These are phyloP conservation scores for Exophiala viscosa DNA, from an alignment of 2,329 filamentous ascomycete genomes.

Conservation along the genomic window DNA sequence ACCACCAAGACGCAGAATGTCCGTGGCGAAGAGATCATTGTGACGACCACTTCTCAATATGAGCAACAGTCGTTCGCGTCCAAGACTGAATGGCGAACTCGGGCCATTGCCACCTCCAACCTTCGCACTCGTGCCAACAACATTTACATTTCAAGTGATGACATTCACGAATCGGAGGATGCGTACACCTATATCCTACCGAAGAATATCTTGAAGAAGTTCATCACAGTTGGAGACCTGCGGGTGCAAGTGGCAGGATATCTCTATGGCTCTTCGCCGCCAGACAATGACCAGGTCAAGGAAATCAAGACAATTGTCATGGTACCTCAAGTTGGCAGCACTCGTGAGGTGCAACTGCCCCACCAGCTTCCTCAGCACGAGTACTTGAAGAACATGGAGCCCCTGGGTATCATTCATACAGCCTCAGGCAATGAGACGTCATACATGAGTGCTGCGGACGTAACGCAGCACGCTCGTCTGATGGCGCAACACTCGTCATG, in stretches of 20 bases:
- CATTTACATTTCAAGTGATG: conserved; percentile 96
- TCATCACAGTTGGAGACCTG: conserved; percentile 95
- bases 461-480: conserved; percentile 87
- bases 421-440: conserved; percentile 89
- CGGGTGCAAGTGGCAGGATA: conserved; percentile 96
- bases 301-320: conserved; percentile 96
- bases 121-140: conserved; percentile 92
- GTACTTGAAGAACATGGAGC: conserved; percentile 79
- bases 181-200: conserved; percentile 96
- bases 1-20: conserved; percentile 98
- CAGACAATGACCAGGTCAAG: conserved; percentile 95
- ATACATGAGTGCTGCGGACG: conserved; percentile 93
- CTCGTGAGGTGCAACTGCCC: conserved; percentile 85
- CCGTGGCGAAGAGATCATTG: conserved; percentile 94
- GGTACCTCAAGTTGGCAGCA: conserved; percentile 92
- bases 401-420: conserved; percentile 92
- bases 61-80: conserved; percentile 97
- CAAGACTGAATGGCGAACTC: conserved; percentile 97
- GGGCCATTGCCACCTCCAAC: conserved; percentile 95
- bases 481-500: conserved; percentile 76
- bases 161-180: conserved; percentile 78
- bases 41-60: conserved; percentile 95
- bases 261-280: conserved; percentile 85
- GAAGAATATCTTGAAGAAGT: conserved; percentile 96
- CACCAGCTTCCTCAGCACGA: conserved; percentile 89